phyloP scores from a whole-genome alignment of 306 rosid species.

The Pueraria montana region DNA sequence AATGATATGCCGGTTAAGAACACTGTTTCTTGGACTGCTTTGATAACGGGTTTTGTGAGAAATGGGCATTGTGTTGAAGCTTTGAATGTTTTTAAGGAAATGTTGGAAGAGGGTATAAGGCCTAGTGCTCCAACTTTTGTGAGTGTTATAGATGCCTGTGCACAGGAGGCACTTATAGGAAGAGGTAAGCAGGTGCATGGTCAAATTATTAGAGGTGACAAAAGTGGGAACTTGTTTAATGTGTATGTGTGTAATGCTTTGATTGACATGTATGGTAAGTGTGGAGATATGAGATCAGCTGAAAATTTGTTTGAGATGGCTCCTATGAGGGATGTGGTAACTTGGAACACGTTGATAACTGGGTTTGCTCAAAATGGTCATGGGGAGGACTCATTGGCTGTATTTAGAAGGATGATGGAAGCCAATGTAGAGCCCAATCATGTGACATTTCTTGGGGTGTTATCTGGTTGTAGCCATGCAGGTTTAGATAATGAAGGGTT shows the following conservation, averaged over 20 bases:
- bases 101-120: constrained; percentile 55
- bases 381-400: constrained; percentile 58
- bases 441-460: constrained; percentile 68
- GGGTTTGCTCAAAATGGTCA: constrained; percentile 70
- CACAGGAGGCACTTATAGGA: constrained; percentile 56
- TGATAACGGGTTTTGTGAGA: constrained; percentile 57
- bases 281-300: constrained; percentile 70
- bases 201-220: constrained; percentile 53
- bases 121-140: constrained; percentile 64
- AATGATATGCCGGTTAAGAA: constrained; percentile 61
- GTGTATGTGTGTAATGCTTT: constrained; percentile 62
- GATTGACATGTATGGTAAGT: constrained; percentile 69
- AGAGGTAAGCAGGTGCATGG: constrained; percentile 72
- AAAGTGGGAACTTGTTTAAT: constrained; percentile 50
- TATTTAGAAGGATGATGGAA: constrained; percentile 65
- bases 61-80: constrained; percentile 56
- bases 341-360: constrained; percentile 68
- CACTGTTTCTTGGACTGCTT: constrained; percentile 69
- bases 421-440: constrained; percentile 63
- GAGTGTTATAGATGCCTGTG: constrained; percentile 66
- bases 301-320: constrained; percentile 56
- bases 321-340: constrained; percentile 55
- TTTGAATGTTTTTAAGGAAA: constrained; percentile 56
- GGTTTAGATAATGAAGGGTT: constrained; percentile 67
- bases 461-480: constrained; percentile 71